These are phyloP conservation scores for Sporothrix euskadiensis DNA, from an alignment of 2,329 filamentous ascomycete species.

Conservation along the genomic window DNA sequence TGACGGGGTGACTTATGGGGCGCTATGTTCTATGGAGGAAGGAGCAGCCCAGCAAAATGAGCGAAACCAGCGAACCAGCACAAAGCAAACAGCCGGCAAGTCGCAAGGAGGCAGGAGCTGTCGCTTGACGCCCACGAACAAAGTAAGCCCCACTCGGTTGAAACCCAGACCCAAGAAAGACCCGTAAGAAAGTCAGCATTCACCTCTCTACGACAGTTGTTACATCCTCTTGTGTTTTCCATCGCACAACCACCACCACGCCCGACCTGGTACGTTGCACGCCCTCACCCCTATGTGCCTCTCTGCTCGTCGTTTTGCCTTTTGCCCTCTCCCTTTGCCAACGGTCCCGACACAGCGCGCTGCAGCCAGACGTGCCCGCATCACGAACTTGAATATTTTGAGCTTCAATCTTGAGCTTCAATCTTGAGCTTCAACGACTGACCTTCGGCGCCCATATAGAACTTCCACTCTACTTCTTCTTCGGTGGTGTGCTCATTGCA, in stretches of 20 bases:
- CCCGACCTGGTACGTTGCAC: conserved; percentile 16
- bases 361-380: neutral
- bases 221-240: neutral
- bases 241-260: conserved; percentile 18
- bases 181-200: too few species aligned
- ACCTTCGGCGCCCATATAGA: neutral
- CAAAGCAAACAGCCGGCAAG: conserved; percentile 4
- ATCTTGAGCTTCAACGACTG: neutral
- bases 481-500: neutral
- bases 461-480: too few species aligned
- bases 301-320: neutral
- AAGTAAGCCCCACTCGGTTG: neutral
- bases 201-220: neutral
- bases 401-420: neutral
- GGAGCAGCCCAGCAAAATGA: neutral
- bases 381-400: neutral
- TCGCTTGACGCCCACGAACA: conserved; percentile 14
- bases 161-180: neutral
- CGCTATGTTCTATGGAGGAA: neutral
- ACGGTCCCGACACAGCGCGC: neutral
- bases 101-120: conserved; percentile 16
- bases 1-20: conserved; percentile 6
- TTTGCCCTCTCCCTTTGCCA: neutral
- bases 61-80: conserved; percentile 3
- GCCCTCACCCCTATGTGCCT: neutral